phyloP scores from a whole-genome alignment of 164 flowering plant genomes.

The Annona squamosa region DNA sequence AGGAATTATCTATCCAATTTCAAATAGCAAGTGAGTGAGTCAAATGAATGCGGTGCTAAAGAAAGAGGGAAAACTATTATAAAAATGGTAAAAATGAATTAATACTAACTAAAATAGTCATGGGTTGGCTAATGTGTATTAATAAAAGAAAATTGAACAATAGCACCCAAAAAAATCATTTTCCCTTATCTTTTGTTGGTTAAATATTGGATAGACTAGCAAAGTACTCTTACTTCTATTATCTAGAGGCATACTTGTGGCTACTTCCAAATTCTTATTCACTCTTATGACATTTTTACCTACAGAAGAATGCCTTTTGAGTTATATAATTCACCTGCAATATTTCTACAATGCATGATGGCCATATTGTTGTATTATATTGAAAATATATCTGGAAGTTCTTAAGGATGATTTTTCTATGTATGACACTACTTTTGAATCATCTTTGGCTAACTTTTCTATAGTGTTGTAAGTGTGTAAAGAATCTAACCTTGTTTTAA shows the following conservation, averaged over 20 bases:
- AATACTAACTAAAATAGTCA: no score
- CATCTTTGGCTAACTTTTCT: background rate
- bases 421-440: no score
- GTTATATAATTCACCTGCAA: background rate
- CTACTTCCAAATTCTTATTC: background rate
- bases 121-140: background rate
- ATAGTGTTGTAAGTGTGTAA: background rate
- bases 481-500: background rate
- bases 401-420: no score
- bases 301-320: background rate
- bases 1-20: background rate
- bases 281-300: background rate
- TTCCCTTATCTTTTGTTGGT: background rate
- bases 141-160: background rate
- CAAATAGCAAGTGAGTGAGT: background rate
- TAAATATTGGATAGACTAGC: background rate
- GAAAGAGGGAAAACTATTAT: background rate
- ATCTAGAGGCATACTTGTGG: background rate
- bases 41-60: background rate
- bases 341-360: background rate
- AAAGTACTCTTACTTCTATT: background rate
- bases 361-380: no score
- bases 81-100: background rate
- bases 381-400: no score
- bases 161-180: no score